Base-by-base conservation (phyloP, 2,329 filamentous ascomycete genomes). In the Cercospora sp. region DNA sequence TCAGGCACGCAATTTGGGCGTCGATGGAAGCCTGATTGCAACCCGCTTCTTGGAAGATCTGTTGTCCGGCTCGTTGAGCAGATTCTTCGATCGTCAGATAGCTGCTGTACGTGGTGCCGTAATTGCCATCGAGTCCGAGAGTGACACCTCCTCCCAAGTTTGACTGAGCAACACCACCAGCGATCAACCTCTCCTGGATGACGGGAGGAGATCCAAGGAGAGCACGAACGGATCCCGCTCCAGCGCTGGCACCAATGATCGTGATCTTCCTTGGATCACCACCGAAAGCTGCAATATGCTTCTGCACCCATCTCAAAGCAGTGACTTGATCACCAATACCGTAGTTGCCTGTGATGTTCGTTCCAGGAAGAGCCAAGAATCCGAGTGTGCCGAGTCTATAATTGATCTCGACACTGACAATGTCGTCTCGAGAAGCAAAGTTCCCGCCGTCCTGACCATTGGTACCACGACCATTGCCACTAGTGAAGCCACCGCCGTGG, bases 401-500 rank as follows among this genome's bases (percentile, higher is more conserved):
- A 78, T 89, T 89, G 78, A 88, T 85, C 7, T 78, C 78, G 4
- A 89, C 87, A 3, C 87, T 82, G 0, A 89, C 85, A 18, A 89
- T 82, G 68, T 89, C 87, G 23, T 86, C 86, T 60, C 86, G 82
- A 2, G 85, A 87, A 0, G 84, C 87, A 3, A 89, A 73, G 68
- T 78, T 82, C 36, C 84, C 84, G 20, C 86, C 85, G 68, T 89
- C 87, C 9, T 74, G 74, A 1, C 75, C 76, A 9, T 77, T 70
- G 60, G 78, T 76, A 6, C 77, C 73, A 2, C 76, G 31, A 71
- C 76, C 80, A 64, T 74, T 79, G 1, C 87, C 86, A 7, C 81
- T 79, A 0, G 82, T 84, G 68, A 88, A 88, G 5, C 84, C 87
- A 26, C 87, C 87, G 3, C 87, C 87, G 60, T 85, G 82, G 20